These are phyloP conservation scores for Zarea fungicola DNA, from an alignment of 2,329 filamentous ascomycete genomes.

Conservation along the genomic window DNA sequence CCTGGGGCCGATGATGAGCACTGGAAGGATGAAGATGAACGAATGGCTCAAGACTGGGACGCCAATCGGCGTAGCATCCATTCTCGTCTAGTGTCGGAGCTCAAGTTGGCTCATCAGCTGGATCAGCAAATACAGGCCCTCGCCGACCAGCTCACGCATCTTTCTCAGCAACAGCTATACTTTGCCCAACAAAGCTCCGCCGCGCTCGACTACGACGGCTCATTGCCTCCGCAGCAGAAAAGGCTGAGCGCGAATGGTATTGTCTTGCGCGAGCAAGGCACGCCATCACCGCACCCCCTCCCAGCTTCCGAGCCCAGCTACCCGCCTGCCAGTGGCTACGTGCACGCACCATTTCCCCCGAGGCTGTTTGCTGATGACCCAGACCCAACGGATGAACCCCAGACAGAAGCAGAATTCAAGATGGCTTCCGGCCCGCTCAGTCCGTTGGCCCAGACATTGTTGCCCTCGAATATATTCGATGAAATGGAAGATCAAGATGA, in stretches of 20 bases:
- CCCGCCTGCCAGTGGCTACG: constrained; percentile 49
- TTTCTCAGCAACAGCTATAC: constrained; percentile 37
- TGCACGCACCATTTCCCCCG: constrained; percentile 45
- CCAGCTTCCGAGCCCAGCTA: constrained; percentile 37
- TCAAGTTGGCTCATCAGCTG: constrained; percentile 40
- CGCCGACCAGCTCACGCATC: constrained; percentile 40
- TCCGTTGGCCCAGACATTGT: constrained; percentile 66
- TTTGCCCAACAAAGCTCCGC: constrained; percentile 42
- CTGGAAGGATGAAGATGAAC: constrained; percentile 45
- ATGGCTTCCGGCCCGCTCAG: constrained; percentile 65
- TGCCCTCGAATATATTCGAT: constrained; percentile 64
- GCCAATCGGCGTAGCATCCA: constrained; percentile 49
- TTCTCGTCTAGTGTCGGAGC: constrained; percentile 41
- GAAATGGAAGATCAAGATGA: constrained; percentile 58
- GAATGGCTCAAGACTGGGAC: constrained; percentile 53
- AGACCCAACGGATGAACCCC: constrained; percentile 33
- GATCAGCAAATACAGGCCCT: constrained; percentile 43
- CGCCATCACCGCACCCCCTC: constrained; percentile 35
- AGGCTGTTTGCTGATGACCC: constrained; percentile 42
- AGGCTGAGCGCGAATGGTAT: constrained; percentile 45
- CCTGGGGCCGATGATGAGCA: constrained; percentile 57
- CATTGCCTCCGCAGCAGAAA: constrained; percentile 37
- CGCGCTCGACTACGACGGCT: constrained; percentile 43
- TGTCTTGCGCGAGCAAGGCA: constrained; percentile 38
- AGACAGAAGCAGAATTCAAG: constrained; percentile 59